Conservation (phyloP, 2,329 filamentous ascomycete genomes). For the Ceratocystis lukuohia region DNA sequence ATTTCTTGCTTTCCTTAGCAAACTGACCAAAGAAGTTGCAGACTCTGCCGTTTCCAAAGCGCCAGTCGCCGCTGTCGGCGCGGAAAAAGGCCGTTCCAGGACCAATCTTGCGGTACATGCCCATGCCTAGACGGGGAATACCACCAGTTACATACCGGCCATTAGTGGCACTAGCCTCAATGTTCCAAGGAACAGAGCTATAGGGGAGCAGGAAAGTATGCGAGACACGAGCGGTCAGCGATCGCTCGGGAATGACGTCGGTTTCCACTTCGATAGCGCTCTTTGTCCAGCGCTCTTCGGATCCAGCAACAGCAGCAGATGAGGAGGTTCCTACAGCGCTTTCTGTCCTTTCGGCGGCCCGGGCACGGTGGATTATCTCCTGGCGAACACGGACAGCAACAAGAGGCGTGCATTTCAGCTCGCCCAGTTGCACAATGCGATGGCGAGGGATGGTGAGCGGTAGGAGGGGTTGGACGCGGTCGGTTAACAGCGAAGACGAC, state of each 20-base stretch:
- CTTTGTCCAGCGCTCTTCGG: slow-evolving; percentile 19
- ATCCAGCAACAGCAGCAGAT: background rate
- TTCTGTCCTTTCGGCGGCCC: background rate
- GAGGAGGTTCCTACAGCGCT: background rate
- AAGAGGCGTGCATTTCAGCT: slow-evolving; percentile 29
- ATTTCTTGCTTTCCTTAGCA: slow-evolving; percentile 24
- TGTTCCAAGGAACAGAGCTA: slow-evolving; percentile 25
- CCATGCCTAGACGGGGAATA: slow-evolving; percentile 26
- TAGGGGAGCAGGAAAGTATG: slow-evolving; percentile 25
- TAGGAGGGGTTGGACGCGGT: slow-evolving; percentile 30
- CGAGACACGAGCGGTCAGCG: slow-evolving; percentile 29
- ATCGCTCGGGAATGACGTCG: slow-evolving; percentile 30
- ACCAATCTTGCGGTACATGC: slow-evolving; percentile 26
- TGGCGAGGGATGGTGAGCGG: slow-evolving; percentile 28
- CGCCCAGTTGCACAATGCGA: slow-evolving; percentile 28
- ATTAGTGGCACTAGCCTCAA: slow-evolving; percentile 28
- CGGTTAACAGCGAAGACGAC: slow-evolving; percentile 26
- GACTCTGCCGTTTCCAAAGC: slow-evolving; percentile 23
- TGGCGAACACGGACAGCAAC: slow-evolving; percentile 30
- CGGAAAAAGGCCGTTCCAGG: slow-evolving; percentile 29
- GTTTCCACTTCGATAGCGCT: slow-evolving; percentile 28
- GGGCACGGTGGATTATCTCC: slow-evolving; percentile 25
- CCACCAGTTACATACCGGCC: slow-evolving; percentile 21
- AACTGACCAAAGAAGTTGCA: slow-evolving; percentile 27
- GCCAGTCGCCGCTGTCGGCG: slow-evolving; percentile 33